These are phyloP conservation scores for Streptanthus diversifolius DNA, from an alignment of 345 rosid genomes.

Conservation along the genomic window DNA sequence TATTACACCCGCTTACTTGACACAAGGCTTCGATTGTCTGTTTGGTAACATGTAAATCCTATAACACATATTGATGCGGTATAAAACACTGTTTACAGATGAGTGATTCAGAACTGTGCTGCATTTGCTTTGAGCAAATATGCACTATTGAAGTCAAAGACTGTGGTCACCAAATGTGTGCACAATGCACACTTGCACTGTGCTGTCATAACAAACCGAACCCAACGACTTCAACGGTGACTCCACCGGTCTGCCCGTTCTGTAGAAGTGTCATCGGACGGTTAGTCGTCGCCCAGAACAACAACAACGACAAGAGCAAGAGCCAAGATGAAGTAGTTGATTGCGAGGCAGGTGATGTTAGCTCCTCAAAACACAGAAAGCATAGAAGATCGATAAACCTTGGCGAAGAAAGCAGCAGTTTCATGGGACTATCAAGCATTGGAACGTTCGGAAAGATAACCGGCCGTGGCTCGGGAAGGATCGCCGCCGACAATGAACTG, in stretches of 20 bases:
- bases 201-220: conserved; percentile 98
- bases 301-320: conserved; percentile 39
- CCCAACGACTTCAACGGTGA: conserved; percentile 62
- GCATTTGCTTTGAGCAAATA: conserved; percentile 94
- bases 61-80: neutral
- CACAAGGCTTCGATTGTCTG: neutral
- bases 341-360: conserved; percentile 44
- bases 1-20: neutral
- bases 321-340: conserved; percentile 44
- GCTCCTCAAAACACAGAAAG: conserved; percentile 64
- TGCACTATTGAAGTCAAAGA: conserved; percentile 89
- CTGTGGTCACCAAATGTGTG: conserved; percentile 99
- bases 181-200: conserved; percentile 90
- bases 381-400: conserved; percentile 62
- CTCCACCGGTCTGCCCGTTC: conserved; percentile 92
- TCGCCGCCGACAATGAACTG: conserved; percentile 58
- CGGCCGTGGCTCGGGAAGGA: conserved; percentile 71
- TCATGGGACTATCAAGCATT: conserved; percentile 70
- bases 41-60: neutral
- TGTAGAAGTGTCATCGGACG: conserved; percentile 78
- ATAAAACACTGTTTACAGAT: conserved; percentile 43
- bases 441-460: conserved; percentile 67
- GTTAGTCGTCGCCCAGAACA: conserved; percentile 60
- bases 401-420: conserved; percentile 92
- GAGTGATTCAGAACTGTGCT: conserved; percentile 79